Evolutionary conservation across 1,284 basidiomycete genomes (phyloP).

Genomic region (Quambalaria eucalypti): DNA sequence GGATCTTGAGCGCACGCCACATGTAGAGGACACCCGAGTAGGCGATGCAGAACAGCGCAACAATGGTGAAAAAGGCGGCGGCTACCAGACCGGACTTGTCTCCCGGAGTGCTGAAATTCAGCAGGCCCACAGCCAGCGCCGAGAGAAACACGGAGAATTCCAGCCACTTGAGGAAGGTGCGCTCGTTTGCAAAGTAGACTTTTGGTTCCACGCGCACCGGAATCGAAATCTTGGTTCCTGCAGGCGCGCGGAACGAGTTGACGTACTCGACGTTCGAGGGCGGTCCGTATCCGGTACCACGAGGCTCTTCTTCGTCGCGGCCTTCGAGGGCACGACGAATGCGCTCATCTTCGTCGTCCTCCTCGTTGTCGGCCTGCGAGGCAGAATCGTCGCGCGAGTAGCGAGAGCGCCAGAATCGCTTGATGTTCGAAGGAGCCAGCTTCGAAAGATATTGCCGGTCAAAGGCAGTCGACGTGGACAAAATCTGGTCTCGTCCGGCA

Average conservation of each 20-base stretch:
- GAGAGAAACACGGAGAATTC: conserved; percentile 64
- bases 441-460: conserved; percentile 43
- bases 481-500: conserved; percentile 29
- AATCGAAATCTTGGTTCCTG: conserved; percentile 81
- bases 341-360: conserved; percentile 47
- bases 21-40: conserved; percentile 82
- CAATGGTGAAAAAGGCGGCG: conserved; percentile 75
- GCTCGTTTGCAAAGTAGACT: conserved; percentile 91
- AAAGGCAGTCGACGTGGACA: conserved; percentile 38
- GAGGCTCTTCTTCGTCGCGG: conserved; percentile 39
- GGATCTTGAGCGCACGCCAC: conserved; percentile 67
- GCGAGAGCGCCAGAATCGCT: conserved; percentile 38
- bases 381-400: conserved; percentile 10
- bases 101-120: conserved; percentile 73
- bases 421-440: conserved; percentile 40
- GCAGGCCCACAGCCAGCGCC: conserved; percentile 44
- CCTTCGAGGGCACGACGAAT: conserved; percentile 36
- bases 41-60: conserved; percentile 77
- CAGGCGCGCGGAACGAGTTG: conserved; percentile 68
- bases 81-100: conserved; percentile 73
- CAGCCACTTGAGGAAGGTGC: conserved; percentile 68
- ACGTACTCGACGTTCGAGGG: conserved; percentile 54
- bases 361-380: conserved; percentile 27
- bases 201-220: conserved; percentile 94
- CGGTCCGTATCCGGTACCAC: conserved; percentile 60